Base-by-base conservation (phyloP, 345 rosid species). In the Theobroma cacao region DNA sequence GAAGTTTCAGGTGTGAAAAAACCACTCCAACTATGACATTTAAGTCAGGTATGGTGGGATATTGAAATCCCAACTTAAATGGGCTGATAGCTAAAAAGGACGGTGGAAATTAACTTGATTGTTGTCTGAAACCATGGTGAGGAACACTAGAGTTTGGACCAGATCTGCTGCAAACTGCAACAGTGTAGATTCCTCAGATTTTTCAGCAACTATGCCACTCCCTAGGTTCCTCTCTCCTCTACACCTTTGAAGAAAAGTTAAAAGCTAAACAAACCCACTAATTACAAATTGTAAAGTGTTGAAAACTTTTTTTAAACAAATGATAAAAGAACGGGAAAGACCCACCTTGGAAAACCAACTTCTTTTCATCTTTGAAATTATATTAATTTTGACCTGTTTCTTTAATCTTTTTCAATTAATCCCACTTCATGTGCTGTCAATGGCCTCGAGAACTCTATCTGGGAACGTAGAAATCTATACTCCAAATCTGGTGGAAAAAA, bases 401-500 rank as follows among this genome's bases (percentile, higher is more conserved):
- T 41, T 41, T n/a, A n/a, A 9, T n/a, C 24, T 36, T 63, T 31
- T 31, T 6, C 31, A 31, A 61, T 38, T 10, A 34, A 64, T 26
- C 69, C 30, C 31, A 56, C 61, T 56, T 56, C 61, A 24, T 56
- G 30, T 65, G 31, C 70, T 62, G 67, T n/a, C 67, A 15, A 31
- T 67, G 53, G 5, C 72, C 72, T 67, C 13, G 72, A 67, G 28
- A 67, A 24, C 20, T 41, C 20, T 43, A 67, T 41, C 34, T 17
- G 52, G 38, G 62, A 47, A 7, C 72, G 34, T 26, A 14, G 56
- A 47, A 70, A 70, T 48, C 75, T 30, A 70, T 8, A 72, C 47
- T 7, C 68, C 68, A 80, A 77, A 85, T 88, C 86, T 78, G 82
- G 83, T 84, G 86, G 77, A 78, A 82, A 79, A 3, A 53, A 76